phyloP scores from a whole-genome alignment of 1,284 basidiomycete genomes.

The Microbotryomycetes sp. region DNA sequence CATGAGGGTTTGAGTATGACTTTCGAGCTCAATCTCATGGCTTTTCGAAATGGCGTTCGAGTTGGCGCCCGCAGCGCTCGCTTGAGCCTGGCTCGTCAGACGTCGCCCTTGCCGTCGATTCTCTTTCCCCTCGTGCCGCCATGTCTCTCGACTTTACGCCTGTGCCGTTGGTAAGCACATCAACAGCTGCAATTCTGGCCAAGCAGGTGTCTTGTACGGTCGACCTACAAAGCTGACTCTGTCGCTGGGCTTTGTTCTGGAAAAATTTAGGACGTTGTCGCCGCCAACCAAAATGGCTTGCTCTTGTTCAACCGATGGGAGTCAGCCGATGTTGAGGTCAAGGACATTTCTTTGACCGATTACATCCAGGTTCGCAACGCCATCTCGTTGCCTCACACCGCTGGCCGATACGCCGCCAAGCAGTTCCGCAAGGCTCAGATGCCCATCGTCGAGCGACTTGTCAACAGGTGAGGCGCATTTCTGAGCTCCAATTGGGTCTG shows the following conservation, averaged over 20 bases:
- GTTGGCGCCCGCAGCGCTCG: too few relatives aligned
- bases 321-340: slow-evolving; percentile 81
- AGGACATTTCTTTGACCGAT: slow-evolving; percentile 97
- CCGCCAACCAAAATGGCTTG: slow-evolving; percentile 47
- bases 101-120: neutral
- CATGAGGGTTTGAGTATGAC: too few relatives aligned
- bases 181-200: neutral
- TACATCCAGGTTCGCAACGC: slow-evolving; percentile 97
- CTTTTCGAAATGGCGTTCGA: too few relatives aligned
- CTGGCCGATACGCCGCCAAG: slow-evolving; percentile 98
- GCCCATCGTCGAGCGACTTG: slow-evolving; percentile 99
- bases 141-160: slow-evolving; percentile 16
- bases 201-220: too few relatives aligned
- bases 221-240: neutral
- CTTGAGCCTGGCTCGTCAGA: too few relatives aligned
- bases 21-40: too few relatives aligned
- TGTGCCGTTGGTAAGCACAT: neutral
- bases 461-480: slow-evolving; percentile 91
- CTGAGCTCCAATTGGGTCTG: too few relatives aligned
- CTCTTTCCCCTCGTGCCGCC: neutral
- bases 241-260: neutral
- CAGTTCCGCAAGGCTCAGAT: slow-evolving; percentile 99
- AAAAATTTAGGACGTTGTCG: slow-evolving; percentile 26
- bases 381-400: slow-evolving; percentile 66
- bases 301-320: slow-evolving; percentile 98